Percentiles rank a stretch among this genome's conserved stretches.
Conservation (phyloP, 177 flowering plant species). For the Vitis hybrid region DNA sequence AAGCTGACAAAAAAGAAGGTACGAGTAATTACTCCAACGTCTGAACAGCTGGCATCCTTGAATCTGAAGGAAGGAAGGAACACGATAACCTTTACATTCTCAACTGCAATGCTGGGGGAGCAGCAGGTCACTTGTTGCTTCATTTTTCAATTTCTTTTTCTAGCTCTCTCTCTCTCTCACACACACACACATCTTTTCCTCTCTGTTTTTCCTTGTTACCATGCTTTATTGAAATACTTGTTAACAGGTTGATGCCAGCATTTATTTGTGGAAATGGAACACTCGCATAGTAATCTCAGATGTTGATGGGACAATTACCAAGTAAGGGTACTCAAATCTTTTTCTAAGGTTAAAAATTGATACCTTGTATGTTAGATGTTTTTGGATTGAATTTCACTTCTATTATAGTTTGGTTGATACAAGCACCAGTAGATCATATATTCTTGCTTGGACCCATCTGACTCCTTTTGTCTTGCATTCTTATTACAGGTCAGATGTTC, state of each 20-base stretch:
- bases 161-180: not conserved
- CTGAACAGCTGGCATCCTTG: slow-evolving; percentile 83
- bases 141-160: not conserved
- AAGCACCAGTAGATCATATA: not conserved
- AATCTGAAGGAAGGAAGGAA: slow-evolving; percentile 84
- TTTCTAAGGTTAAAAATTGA: not conserved
- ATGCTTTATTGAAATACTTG: slow-evolving; percentile 16
- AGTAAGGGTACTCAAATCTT: slow-evolving; percentile 34
- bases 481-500: slow-evolving; percentile 86
- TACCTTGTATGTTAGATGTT: too few species aligned
- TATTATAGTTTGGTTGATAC: not conserved
- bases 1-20: slow-evolving; percentile 40
- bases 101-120: slow-evolving; percentile 85
- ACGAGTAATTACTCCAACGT: slow-evolving; percentile 57
- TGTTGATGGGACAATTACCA: slow-evolving; percentile 98
- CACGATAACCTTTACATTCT: slow-evolving; percentile 70
- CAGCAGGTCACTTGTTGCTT: slow-evolving; percentile 64
- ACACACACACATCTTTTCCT: not conserved
- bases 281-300: slow-evolving; percentile 86
- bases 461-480: slow-evolving; percentile 17
- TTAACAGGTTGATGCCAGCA: slow-evolving; percentile 91
- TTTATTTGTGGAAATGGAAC: slow-evolving; percentile 97
- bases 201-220: not conserved
- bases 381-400: not conserved
- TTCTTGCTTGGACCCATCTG: slow-evolving; percentile 3